phyloP scores from a whole-genome alignment of 805 yeast species.

The Teunomyces panamensis region DNA sequence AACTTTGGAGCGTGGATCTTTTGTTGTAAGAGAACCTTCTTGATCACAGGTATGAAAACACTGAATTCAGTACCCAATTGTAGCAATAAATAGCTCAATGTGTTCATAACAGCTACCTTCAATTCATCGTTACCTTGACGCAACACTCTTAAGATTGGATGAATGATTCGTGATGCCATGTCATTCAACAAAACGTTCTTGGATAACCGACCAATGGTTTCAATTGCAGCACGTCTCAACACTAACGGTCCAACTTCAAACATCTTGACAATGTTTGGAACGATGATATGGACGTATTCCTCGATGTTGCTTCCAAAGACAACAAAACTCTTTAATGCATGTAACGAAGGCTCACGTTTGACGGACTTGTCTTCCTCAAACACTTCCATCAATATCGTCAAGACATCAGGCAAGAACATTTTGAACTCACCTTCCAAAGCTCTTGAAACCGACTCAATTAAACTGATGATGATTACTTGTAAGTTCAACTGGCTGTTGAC shows the following conservation, averaged over 20 bases:
- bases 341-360: conserved; percentile 58
- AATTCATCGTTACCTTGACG: conserved; percentile 55
- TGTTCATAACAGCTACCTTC: conserved; percentile 65
- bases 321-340: conserved; percentile 78
- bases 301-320: conserved; percentile 86
- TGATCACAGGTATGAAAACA: conserved; percentile 81
- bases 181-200: conserved; percentile 72
- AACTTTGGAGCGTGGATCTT: conserved; percentile 70
- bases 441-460: conserved; percentile 79
- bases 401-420: conserved; percentile 69
- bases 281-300: conserved; percentile 79
- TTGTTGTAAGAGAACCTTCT: conserved; percentile 58
- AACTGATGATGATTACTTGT: conserved; percentile 74
- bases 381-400: conserved; percentile 72
- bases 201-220: conserved; percentile 78
- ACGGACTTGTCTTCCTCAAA: conserved; percentile 69
- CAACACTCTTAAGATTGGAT: conserved; percentile 75
- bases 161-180: conserved; percentile 87
- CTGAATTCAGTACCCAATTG: conserved; percentile 83
- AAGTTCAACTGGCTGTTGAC: conserved; percentile 46
- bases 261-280: conserved; percentile 81
- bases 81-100: conserved; percentile 71
- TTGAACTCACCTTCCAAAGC: conserved; percentile 94
- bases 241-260: conserved; percentile 67
- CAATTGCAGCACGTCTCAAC: conserved; percentile 71